Base-by-base conservation (phyloP, 228 moss, liverwort and hornwort genomes). In the Sphagnum magellanicum region DNA sequence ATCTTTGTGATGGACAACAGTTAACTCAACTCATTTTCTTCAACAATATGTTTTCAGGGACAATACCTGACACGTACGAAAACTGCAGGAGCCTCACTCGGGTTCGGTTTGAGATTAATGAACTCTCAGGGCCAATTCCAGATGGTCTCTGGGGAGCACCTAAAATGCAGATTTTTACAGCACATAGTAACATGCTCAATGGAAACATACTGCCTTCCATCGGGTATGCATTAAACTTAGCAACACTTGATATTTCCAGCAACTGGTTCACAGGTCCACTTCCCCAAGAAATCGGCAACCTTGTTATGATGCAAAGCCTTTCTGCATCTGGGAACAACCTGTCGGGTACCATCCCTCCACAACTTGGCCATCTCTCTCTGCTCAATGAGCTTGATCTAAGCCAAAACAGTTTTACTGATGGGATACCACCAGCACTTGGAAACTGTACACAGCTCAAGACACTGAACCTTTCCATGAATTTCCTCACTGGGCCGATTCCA, bases 81-180 rank as follows among this genome's bases (percentile, higher is more conserved):
- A 78, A 68, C n/a, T 95, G 95, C 77, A 49, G 68, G 60, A 81
- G 76, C 66, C 87, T 95, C 57, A 75, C 55, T 48, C 71, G 92
- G 64, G 79, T 92, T 32, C 85, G 95, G 1, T 68, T 95, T 10
- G 87, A 90, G 69, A 66, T 74, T 58, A 95, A 95, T 62, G 52
- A 60, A 14, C 63, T 95, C 50, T 75, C 72, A 5, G 90, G 95
- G 50, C 13, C 2, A 0, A 65, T 95, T 10, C 92, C 95, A 0
- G 76, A 71, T 46, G 78, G 61, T 48, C 65, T 85, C 14, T 88
- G 88, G 88, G 73, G 79, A 47, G 49, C 81, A 12, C 85, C 85
- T 0, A 50, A 16, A 15, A 67, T 88, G 61, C 71, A 78, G 64
- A 60, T 78, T 16, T 73, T 88, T 17, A 76, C 78, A 4, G 73